Base-by-base conservation (phyloP, 352 stramenopile species). In the Globisporangium rhizosaccharum region DNA sequence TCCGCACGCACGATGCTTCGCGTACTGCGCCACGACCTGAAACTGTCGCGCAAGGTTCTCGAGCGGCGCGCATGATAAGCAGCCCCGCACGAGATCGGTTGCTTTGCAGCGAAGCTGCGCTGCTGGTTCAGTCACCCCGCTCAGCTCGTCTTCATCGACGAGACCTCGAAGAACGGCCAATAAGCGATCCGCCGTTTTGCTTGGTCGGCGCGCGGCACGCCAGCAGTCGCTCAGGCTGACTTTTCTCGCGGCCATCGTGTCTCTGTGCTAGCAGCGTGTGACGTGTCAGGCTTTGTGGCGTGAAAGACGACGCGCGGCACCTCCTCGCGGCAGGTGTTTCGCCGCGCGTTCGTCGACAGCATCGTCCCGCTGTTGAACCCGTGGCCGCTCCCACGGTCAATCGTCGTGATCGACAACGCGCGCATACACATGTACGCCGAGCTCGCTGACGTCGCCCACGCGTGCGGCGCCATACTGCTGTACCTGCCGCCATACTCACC, bases 361-460 rank as follows among this genome's bases (percentile, higher is more conserved):
- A 37, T 70, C 9, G 11, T 62, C 12, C 51, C 39, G 25, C 14
- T 37, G 4, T 46, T 72, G 2, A 69, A 62, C 25, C 61, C 66
- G 6, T 64, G 50, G 53, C 57, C 61, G 0, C 37, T 69, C 3
- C 66, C 57, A 18, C 45, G 57, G 12, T 72, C 62, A 2, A 72
- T 72, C 20, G 63, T 67, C 2, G 26, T 69, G 0, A 3, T 72
- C 5, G 66, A 72, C 51, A 72, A 69, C 36, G 66, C 57, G 0
- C 20, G 45, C 0, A 69, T 65, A 25, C 61, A 69, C 41, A 72
- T 72, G 66, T 72, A 67, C 26, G 7, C 3, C 1, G 58, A 72
- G 44, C 39, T 72, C 0, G 62, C 63, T 14, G 49, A 52, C 2
- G 57, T 48, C 10, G 47, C 67, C 12, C 66, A 69, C 49, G 12